Percentiles rank a stretch among this genome's conserved stretches.
Conservation (phyloP, 2,329 filamentous ascomycete genomes). For the Calonectria ilicicola region DNA sequence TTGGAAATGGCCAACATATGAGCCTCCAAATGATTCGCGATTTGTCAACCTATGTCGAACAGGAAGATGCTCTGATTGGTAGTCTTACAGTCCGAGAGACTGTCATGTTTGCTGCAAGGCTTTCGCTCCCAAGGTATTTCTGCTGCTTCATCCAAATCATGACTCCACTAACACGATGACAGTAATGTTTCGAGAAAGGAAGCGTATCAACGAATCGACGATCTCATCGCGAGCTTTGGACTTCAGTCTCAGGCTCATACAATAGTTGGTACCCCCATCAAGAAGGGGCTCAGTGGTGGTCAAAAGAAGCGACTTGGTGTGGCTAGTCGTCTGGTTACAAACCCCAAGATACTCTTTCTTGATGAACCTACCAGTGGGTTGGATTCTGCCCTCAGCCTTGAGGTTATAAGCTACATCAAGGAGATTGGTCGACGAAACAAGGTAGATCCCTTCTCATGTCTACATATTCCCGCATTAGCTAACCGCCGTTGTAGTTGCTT, state of each 20-base stretch:
- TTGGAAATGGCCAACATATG: neutral
- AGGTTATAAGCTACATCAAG: neutral
- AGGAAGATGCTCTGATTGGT: neutral
- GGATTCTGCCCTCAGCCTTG: neutral
- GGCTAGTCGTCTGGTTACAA: slow-evolving; percentile 82
- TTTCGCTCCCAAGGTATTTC: neutral
- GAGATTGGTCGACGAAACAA: neutral
- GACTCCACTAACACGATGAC: neutral
- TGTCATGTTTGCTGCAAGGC: neutral
- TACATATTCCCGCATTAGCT: neutral
- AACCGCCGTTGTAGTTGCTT: neutral
- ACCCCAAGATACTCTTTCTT: slow-evolving; percentile 56
- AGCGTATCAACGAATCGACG: neutral
- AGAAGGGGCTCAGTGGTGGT: slow-evolving; percentile 84
- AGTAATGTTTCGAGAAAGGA: neutral
- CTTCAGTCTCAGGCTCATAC: slow-evolving; percentile 60
- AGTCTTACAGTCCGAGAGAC: neutral
- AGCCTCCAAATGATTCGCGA: neutral
- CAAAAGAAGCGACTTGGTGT: slow-evolving; percentile 85
- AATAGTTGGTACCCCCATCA: slow-evolving; percentile 82
- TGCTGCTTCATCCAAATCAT: neutral
- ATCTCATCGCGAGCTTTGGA: neutral
- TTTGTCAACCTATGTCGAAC: neutral
- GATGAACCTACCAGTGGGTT: neutral
- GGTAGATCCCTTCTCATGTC: neutral